These are phyloP conservation scores for Boechera retrofracta DNA, from an alignment of 345 rosid genomes.

Conservation along the genomic window DNA sequence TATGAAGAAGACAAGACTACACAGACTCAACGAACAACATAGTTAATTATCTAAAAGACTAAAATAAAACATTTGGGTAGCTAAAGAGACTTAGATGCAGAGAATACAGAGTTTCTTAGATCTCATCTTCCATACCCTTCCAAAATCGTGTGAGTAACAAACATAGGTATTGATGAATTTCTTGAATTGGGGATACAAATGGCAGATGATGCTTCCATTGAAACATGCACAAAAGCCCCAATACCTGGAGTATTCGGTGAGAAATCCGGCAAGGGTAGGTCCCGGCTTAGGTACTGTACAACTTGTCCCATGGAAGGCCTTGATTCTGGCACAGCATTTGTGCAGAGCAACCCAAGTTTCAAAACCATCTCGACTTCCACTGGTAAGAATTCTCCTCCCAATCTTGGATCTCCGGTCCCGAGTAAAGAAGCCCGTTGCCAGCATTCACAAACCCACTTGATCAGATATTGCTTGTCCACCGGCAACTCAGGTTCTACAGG, in stretches of 20 bases:
- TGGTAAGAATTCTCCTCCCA: neutral
- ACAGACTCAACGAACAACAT: neutral
- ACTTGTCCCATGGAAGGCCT: constrained; percentile 20
- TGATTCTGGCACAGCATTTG: constrained; percentile 20
- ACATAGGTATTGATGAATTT: neutral
- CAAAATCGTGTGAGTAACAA: constrained; percentile 6
- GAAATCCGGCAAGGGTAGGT: neutral
- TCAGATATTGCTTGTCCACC: neutral
- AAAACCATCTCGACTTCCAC: constrained; percentile 15
- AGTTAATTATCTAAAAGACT: neutral
- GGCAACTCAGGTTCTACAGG: constrained; percentile 37
- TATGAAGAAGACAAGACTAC: neutral
- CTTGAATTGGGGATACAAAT: neutral
- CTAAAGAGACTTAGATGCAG: neutral
- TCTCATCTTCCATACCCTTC: constrained; percentile 14
- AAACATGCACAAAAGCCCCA: constrained; percentile 3
- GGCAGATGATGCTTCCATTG: neutral
- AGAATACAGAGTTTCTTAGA: neutral
- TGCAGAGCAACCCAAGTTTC: constrained; percentile 30
- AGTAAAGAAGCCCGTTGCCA: constrained; percentile 40
- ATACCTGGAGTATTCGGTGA: neutral
- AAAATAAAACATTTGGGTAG: neutral
- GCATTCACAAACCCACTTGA: constrained; percentile 36
- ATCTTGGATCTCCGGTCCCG: constrained; percentile 38
- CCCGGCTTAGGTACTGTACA: neutral